A percentile compares a stretch with the other conserved stretches of the same genome.
phyloP scores from a whole-genome alignment of 805 yeast genomes.

The Komagataella pastoris region DNA sequence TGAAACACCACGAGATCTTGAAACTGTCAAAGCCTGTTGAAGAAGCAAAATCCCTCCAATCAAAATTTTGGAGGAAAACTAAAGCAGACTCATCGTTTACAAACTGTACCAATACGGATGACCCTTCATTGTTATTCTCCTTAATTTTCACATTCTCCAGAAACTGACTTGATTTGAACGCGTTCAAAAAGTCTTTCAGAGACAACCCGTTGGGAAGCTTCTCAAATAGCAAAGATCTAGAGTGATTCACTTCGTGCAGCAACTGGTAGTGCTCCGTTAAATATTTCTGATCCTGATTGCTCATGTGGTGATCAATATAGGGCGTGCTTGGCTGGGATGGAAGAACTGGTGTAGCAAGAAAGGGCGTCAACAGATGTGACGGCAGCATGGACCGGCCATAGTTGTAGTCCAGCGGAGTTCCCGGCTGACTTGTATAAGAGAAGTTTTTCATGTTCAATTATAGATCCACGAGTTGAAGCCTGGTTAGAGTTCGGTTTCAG shows the following conservation, averaged over 20 bases:
- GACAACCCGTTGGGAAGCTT: constrained; percentile 8
- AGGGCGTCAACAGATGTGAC: constrained; percentile 51
- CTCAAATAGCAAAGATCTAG: constrained; percentile 13
- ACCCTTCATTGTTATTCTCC: background rate
- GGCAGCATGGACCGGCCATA: constrained; percentile 55
- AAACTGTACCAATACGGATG: constrained; percentile 12
- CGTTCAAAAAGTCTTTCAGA: constrained; percentile 23
- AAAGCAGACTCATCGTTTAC: constrained; percentile 10
- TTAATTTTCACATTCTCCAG: background rate
- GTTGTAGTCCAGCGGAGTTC: constrained; percentile 44
- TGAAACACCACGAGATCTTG: background rate
- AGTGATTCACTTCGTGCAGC: constrained; percentile 6
- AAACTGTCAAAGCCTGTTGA: background rate
- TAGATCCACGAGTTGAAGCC: background rate
- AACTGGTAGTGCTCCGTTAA: constrained; percentile 1
- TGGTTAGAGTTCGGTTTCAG: background rate
- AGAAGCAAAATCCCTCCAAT: background rate
- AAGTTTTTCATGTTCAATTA: background rate
- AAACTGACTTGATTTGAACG: constrained; percentile 41
- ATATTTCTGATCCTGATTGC: constrained; percentile 3
- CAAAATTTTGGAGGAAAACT: background rate
- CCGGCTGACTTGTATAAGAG: constrained; percentile 15
- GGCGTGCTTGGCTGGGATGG: background rate
- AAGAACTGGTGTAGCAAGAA: constrained; percentile 25
- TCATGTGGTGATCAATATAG: background rate